A percentile compares a stretch with the other conserved stretches of the same genome.
Evolutionary conservation across 139 green algal genomes (phyloP).

Genomic region (Tetratostichococcus sp.): DNA sequence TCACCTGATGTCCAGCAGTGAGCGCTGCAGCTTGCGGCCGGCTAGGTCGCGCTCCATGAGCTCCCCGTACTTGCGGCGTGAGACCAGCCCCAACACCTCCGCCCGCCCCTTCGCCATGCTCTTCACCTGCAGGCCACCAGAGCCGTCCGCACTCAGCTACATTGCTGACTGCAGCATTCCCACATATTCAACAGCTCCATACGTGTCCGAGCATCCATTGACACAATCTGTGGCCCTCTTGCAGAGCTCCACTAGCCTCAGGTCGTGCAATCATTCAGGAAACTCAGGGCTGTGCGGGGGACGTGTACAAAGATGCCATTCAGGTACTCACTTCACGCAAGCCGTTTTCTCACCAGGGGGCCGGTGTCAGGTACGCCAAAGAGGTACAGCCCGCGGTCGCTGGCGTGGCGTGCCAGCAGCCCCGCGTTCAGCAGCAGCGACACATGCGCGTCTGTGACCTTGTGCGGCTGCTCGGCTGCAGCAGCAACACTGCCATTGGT

Average conservation of each 20-base stretch:
- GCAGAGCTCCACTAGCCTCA: background rate
- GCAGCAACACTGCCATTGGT: background rate
- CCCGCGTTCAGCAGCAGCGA: constrained; percentile 34
- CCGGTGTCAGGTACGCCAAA: constrained; percentile 38
- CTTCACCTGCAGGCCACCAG: background rate
- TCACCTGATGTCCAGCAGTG: constrained; percentile 19
- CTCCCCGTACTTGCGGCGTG: constrained; percentile 28
- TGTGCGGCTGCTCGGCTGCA: background rate
- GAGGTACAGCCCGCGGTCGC: constrained; percentile 14
- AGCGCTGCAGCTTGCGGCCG: constrained; percentile 30
- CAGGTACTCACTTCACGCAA: no score
- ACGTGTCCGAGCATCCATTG: no score
- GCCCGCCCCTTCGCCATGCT: constrained; percentile 8
- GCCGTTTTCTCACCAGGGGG: constrained; percentile 25
- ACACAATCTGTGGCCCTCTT: no score
- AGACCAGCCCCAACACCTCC: constrained; percentile 34
- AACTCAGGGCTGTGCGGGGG: no score
- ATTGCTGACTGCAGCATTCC: background rate
- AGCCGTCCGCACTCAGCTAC: background rate
- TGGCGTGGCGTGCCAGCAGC: constrained; percentile 23
- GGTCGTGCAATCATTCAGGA: background rate
- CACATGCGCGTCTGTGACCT: constrained; percentile 31
- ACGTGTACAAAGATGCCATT: no score
- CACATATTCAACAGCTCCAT: no score
- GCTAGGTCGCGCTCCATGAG: constrained; percentile 38